These are phyloP conservation scores for Talaromyces thailandensis DNA, from an alignment of 495 filamentous ascomycete species.

Conservation along the genomic window DNA sequence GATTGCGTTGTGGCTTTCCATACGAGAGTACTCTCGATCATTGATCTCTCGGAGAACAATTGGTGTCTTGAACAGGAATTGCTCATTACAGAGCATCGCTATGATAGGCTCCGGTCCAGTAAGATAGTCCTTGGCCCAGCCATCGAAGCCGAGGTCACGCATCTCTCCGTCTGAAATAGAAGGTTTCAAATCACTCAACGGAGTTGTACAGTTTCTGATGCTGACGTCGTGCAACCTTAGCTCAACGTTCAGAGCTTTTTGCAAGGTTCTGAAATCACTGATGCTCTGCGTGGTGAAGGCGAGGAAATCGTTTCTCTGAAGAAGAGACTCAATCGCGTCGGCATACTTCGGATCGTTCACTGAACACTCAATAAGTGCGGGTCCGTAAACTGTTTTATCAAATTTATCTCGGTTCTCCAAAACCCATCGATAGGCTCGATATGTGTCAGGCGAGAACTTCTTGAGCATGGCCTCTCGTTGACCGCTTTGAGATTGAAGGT, in stretches of 20 bases:
- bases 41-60: slow-evolving; percentile 53
- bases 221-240: slow-evolving; percentile 56
- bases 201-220: slow-evolving; percentile 46
- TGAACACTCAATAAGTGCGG: slow-evolving; percentile 72
- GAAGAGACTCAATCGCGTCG: slow-evolving; percentile 61
- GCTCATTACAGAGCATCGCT: slow-evolving; percentile 71
- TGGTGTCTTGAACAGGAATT: slow-evolving; percentile 55
- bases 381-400: slow-evolving; percentile 74
- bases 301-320: slow-evolving; percentile 54
- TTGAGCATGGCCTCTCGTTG: slow-evolving; percentile 59
- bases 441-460: slow-evolving; percentile 48
- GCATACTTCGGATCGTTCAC: slow-evolving; percentile 68
- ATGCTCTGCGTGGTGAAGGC: slow-evolving; percentile 68
- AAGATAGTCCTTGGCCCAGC: slow-evolving; percentile 68
- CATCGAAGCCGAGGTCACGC: slow-evolving; percentile 57
- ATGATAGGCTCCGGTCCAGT: slow-evolving; percentile 77
- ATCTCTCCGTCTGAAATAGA: slow-evolving; percentile 48
- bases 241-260: slow-evolving; percentile 25
- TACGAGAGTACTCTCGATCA: slow-evolving; percentile 49
- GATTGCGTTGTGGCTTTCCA: slow-evolving; percentile 42
- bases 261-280: slow-evolving; percentile 64
- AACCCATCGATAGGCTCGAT: slow-evolving; percentile 71
- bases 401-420: slow-evolving; percentile 61
- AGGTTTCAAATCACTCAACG: slow-evolving; percentile 42
- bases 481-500: slow-evolving; percentile 66